Conservation (phyloP, 2,329 filamentous ascomycete species). For the Delphinella strobiligena region DNA sequence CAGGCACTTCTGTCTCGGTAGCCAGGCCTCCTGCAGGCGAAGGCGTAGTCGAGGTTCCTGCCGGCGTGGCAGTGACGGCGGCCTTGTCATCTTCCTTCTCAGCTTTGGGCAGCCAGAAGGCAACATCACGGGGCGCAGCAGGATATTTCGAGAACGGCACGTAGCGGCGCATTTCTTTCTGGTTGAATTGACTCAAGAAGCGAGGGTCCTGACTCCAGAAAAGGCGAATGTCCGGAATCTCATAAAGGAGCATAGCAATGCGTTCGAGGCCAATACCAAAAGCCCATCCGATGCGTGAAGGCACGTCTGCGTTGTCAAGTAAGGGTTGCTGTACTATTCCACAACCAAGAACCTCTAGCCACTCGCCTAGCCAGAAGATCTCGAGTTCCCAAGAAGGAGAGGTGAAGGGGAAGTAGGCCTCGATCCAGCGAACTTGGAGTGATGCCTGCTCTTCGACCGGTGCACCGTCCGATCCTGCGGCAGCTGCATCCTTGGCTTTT, state of each 20-base stretch:
- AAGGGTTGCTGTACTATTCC: slow-evolving; percentile 79
- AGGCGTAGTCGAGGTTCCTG: slow-evolving; percentile 19
- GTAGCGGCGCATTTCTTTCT: slow-evolving; percentile 50
- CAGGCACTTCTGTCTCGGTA: slow-evolving; percentile 19
- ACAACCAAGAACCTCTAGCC: slow-evolving; percentile 92
- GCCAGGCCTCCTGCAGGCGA: slow-evolving; percentile 23
- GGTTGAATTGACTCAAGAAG: slow-evolving; percentile 71
- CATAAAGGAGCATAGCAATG: slow-evolving; percentile 94
- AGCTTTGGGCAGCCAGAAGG: slow-evolving; percentile 65
- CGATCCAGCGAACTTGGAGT: slow-evolving; percentile 81
- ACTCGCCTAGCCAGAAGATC: slow-evolving; percentile 86
- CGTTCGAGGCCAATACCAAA: slow-evolving; percentile 91
- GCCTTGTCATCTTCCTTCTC: slow-evolving; percentile 13
- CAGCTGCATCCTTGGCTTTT: slow-evolving; percentile 56
- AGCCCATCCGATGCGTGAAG: slow-evolving; percentile 76
- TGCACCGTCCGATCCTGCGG: slow-evolving; percentile 32
- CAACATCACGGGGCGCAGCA: slow-evolving; percentile 79
- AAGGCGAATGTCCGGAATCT: slow-evolving; percentile 88
- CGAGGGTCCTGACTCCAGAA: slow-evolving; percentile 85
- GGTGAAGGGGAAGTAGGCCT: slow-evolving; percentile 96
- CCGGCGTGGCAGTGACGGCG: slow-evolving; percentile 19
- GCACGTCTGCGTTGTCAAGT: slow-evolving; percentile 63
- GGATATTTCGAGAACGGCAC: slow-evolving; percentile 86
- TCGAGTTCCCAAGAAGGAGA: slow-evolving; percentile 93
- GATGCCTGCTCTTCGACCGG: slow-evolving; percentile 45